These are phyloP conservation scores for Catunica adiposa DNA, from an alignment of 2,329 filamentous ascomycete genomes.

Conservation along the genomic window DNA sequence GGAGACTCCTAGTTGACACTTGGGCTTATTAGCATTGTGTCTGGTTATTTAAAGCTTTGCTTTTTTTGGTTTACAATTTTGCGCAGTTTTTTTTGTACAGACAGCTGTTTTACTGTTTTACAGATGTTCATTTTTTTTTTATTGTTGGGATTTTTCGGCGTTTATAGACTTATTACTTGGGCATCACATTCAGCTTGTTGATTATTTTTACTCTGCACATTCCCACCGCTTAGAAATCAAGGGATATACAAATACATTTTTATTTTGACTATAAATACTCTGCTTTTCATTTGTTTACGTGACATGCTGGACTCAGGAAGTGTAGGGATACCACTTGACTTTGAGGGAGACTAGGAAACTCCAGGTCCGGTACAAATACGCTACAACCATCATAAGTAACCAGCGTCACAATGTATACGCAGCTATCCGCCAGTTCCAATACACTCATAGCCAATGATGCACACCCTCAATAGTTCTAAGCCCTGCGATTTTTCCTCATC, in stretches of 20 bases:
- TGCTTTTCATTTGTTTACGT: neutral
- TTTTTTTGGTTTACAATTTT: neutral
- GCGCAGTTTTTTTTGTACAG: neutral
- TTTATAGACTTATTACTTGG: slow-evolving; percentile 2
- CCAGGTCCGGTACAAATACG: too few species aligned
- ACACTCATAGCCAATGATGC: too few species aligned
- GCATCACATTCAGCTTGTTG: neutral
- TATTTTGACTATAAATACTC: neutral
- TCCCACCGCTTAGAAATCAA: neutral
- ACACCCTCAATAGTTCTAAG: neutral
- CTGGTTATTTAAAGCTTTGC: neutral
- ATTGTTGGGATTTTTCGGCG: neutral
- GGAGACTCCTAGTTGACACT: neutral
- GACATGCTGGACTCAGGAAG: neutral
- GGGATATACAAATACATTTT: neutral
- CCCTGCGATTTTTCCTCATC: neutral
- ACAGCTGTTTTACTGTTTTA: neutral
- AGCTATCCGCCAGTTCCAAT: too few species aligned
- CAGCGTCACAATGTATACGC: too few species aligned
- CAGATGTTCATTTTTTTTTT: neutral
- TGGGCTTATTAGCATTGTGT: neutral
- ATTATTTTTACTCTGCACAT: neutral
- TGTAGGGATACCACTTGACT: too few species aligned
- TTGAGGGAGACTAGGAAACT: too few species aligned
- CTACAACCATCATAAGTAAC: too few species aligned